These are phyloP conservation scores for Sphaerobolus stellatus DNA, from an alignment of 1,284 basidiomycete genomes.

Conservation along the genomic window DNA sequence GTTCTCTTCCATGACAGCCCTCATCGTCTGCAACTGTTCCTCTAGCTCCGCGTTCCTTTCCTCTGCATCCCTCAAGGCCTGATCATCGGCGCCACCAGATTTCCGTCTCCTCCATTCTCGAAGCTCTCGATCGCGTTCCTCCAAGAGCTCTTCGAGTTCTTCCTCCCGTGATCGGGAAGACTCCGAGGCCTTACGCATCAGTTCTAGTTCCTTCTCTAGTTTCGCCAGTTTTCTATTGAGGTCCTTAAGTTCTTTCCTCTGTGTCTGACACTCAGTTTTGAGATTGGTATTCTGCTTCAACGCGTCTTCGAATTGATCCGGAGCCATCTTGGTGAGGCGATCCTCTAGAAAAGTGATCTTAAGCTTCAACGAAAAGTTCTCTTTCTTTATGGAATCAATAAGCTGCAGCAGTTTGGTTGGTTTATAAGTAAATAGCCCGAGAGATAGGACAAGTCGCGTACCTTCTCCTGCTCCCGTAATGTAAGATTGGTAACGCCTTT, in stretches of 20 bases:
- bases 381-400: constrained; percentile 91
- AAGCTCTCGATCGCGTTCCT: constrained; percentile 67
- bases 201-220: constrained; percentile 76
- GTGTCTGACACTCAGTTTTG: constrained; percentile 89
- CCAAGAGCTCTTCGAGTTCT: constrained; percentile 67
- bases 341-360: constrained; percentile 93
- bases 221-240: constrained; percentile 86
- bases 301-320: constrained; percentile 88
- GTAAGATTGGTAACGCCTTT: constrained; percentile 71
- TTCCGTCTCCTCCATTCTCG: constrained; percentile 56
- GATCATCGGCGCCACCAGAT: constrained; percentile 42
- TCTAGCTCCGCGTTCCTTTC: constrained; percentile 61
- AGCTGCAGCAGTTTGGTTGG: constrained; percentile 51
- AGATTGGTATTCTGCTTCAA: constrained; percentile 93
- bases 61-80: constrained; percentile 52
- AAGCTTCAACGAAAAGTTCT: constrained; percentile 93
- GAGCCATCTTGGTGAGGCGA: constrained; percentile 81
- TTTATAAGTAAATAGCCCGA: neutral
- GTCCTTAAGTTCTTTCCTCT: constrained; percentile 90
- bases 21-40: constrained; percentile 65
- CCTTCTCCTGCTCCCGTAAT: constrained; percentile 92
- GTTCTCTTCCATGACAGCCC: constrained; percentile 71
- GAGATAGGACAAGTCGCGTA: constrained; percentile 34
- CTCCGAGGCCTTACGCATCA: constrained; percentile 57
- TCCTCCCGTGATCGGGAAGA: constrained; percentile 45